A percentile compares a stretch with the other conserved stretches of the same genome.
phyloP scores from a whole-genome alignment of 495 filamentous ascomycete species.

The Bacidia gigantensis region DNA sequence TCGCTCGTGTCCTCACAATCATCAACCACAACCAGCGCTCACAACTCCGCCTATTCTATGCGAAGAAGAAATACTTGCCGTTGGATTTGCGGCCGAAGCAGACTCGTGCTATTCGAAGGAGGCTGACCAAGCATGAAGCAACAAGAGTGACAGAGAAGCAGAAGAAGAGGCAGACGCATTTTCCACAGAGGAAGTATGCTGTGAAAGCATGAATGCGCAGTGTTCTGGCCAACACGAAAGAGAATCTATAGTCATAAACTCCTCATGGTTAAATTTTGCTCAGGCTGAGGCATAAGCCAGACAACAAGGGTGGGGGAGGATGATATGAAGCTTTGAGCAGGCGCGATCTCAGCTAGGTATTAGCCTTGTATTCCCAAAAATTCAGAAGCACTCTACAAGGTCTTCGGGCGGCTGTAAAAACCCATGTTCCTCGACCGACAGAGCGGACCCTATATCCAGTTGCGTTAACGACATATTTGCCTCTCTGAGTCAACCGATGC shows the following conservation, averaged over 20 bases:
- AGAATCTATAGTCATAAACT: background rate
- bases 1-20: conserved; percentile 94
- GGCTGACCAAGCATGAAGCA: conserved; percentile 80
- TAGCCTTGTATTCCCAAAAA: too few relatives aligned
- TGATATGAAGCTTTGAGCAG: background rate
- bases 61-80: conserved; percentile 96
- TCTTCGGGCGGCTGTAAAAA: too few relatives aligned
- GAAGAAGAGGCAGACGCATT: conserved; percentile 87
- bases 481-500: too few relatives aligned
- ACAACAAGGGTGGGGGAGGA: background rate
- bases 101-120: conserved; percentile 88
- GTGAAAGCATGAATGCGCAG: conserved; percentile 61
- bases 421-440: too few relatives aligned
- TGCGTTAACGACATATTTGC: too few relatives aligned
- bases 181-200: conserved; percentile 96
- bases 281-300: background rate
- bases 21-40: conserved; percentile 98
- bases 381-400: too few relatives aligned
- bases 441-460: too few relatives aligned
- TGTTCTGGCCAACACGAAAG: background rate
- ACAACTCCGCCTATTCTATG: conserved; percentile 98
- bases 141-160: conserved; percentile 70
- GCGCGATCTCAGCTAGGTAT: too few relatives aligned
- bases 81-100: conserved; percentile 95
- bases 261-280: too few relatives aligned